A percentile compares a stretch with the other conserved stretches of the same genome.
Conservation (phyloP, 208 protist genomes). For the Acanthamoeba triangularis region DNA sequence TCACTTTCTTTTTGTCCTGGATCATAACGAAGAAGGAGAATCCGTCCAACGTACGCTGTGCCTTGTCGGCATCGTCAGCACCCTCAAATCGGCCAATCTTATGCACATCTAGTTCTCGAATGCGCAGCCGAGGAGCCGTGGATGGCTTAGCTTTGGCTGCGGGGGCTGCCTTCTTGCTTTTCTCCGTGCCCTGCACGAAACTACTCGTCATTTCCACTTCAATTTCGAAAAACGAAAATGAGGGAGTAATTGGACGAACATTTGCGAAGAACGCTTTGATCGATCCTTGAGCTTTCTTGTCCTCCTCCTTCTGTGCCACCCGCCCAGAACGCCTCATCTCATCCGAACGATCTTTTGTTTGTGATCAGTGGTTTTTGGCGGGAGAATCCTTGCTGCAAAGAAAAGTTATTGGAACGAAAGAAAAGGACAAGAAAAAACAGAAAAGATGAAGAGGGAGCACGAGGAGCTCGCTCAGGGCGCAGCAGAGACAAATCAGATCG, state of each 20-base stretch:
- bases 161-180: background rate
- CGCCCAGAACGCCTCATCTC: background rate
- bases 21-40: constrained; percentile 67
- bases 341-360: too few species aligned
- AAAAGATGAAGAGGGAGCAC: constrained; percentile 32
- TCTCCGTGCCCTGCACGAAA: background rate
- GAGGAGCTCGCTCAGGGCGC: background rate
- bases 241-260: background rate
- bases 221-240: background rate
- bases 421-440: background rate
- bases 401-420: too few species aligned
- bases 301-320: background rate
- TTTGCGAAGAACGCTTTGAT: background rate
- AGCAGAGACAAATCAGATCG: too few species aligned
- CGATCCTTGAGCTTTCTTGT: background rate
- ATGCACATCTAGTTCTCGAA: constrained; percentile 16
- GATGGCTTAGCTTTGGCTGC: background rate
- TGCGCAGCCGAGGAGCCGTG: background rate
- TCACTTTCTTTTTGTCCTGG: background rate
- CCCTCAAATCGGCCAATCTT: constrained; percentile 46
- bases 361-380: too few species aligned
- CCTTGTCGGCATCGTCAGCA: constrained; percentile 28
- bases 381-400: too few species aligned
- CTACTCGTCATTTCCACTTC: too few species aligned
- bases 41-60: constrained; percentile 3